Conservation (phyloP, 768 basidiomycete species). For the Phlebiopsis flavidoalba region DNA sequence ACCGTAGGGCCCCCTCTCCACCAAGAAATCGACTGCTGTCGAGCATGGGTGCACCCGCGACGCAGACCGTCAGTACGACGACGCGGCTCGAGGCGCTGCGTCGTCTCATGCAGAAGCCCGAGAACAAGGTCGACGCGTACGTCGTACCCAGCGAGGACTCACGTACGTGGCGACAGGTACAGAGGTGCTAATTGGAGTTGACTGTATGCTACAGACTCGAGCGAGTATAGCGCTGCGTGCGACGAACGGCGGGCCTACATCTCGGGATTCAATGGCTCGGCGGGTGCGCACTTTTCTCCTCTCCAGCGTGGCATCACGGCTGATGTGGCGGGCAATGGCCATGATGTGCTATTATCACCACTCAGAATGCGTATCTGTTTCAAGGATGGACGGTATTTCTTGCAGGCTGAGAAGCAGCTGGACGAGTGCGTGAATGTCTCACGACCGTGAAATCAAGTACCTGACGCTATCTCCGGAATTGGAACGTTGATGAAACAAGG, state of each 20-base stretch:
- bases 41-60: conserved; percentile 32
- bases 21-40: conserved; percentile 10
- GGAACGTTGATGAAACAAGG: conserved; percentile 95
- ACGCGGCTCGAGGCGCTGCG: conserved; percentile 59
- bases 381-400: conserved; percentile 93
- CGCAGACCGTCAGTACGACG: conserved; percentile 54
- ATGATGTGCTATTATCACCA: conserved; percentile 78
- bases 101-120: conserved; percentile 58
- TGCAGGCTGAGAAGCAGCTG: conserved; percentile 89
- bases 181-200: not conserved
- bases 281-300: conserved; percentile 45
- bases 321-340: too few relatives aligned
- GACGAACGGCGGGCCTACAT: conserved; percentile 86
- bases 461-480: conserved; percentile 55
- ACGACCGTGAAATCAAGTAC: not conserved
- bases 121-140: conserved; percentile 59
- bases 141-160: conserved; percentile 92
- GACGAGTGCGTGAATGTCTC: conserved; percentile 52
- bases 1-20: conserved; percentile 5
- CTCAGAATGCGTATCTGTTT: conserved; percentile 73
- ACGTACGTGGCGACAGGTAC: conserved; percentile 47
- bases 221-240: conserved; percentile 83
- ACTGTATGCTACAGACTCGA: conserved; percentile 53
- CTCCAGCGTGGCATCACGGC: too few relatives aligned
- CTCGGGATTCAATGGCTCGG: conserved; percentile 92